Evolutionary conservation across 2,329 filamentous ascomycete genomes (phyloP).

Genomic region (Hypoxylon sp.): DNA sequence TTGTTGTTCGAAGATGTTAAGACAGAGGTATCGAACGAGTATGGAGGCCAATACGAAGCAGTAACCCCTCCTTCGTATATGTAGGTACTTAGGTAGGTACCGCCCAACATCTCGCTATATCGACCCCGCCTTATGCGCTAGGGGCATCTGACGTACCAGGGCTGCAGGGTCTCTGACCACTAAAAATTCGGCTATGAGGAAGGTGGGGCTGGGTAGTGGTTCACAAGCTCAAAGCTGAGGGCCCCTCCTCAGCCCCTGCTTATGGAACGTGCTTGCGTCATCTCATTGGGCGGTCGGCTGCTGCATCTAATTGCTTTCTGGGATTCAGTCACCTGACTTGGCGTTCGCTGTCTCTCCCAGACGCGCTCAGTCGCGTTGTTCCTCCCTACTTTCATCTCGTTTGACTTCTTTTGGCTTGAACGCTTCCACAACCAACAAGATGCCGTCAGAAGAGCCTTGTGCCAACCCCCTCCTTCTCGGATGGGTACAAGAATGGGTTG

Average conservation of each 20-base stretch:
- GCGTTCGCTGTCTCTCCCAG: constrained; percentile 25
- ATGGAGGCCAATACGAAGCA: constrained; percentile 37
- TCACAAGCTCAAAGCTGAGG: constrained; percentile 28
- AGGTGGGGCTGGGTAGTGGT: constrained; percentile 30
- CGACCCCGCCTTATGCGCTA: constrained; percentile 25
- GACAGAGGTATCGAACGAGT: constrained; percentile 29
- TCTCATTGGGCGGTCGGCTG: constrained; percentile 1
- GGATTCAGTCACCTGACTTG: constrained; percentile 41
- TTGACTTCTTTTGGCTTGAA: constrained; percentile 12
- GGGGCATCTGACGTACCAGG: constrained; percentile 35
- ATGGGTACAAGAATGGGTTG: constrained; percentile 84
- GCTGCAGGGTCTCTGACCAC: constrained; percentile 26
- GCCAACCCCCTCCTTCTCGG: constrained; percentile 78
- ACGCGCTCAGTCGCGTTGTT: constrained; percentile 34
- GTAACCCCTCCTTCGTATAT: constrained; percentile 31
- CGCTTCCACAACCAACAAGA: constrained; percentile 16
- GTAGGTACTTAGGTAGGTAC: constrained; percentile 11
- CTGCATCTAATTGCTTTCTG: constrained; percentile 8
- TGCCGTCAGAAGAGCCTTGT: constrained; percentile 57
- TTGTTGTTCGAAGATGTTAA: constrained; percentile 23
- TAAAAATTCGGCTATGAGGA: constrained; percentile 5
- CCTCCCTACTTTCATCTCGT: background rate
- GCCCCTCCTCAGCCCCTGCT: constrained; percentile 25
- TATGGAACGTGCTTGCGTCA: too few relatives aligned
- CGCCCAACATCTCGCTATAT: background rate